These are phyloP conservation scores for Eutrema yunnanense DNA, from an alignment of 345 rosid species.

Conservation along the genomic window DNA sequence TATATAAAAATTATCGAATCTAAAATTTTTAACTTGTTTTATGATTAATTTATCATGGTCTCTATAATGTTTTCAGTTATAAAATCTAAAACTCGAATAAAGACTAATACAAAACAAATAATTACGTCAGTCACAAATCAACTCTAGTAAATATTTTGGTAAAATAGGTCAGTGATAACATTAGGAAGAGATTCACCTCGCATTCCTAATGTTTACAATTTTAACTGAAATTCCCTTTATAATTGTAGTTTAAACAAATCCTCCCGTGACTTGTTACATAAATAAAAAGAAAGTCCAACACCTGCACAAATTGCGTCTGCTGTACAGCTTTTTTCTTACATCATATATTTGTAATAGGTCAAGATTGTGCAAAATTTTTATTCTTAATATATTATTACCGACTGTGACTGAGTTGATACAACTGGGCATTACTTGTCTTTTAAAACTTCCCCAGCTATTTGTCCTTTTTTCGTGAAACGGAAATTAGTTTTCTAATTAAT, in stretches of 20 bases:
- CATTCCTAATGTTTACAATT: neutral
- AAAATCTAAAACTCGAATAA: neutral
- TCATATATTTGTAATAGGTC: neutral
- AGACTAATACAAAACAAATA: too few species aligned
- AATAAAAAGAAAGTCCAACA: slow-evolving; percentile 1
- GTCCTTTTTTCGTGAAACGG: neutral
- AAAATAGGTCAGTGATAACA: neutral
- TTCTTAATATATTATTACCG: neutral
- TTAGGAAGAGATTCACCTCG: neutral
- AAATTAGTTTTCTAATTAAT: neutral
- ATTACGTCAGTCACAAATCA: neutral
- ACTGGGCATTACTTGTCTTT: slow-evolving; percentile 27
- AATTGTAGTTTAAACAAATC: neutral
- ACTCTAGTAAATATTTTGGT: neutral
- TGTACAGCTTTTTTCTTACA: slow-evolving; percentile 1
- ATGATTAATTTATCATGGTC: neutral
- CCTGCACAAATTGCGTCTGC: neutral
- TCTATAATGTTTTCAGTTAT: neutral
- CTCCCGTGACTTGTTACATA: slow-evolving; percentile 11
- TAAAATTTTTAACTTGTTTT: too few species aligned
- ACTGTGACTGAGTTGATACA: slow-evolving; percentile 27
- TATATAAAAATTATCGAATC: too few species aligned
- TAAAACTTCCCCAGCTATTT: slow-evolving; percentile 17
- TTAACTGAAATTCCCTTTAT: neutral
- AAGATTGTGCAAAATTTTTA: neutral